These are phyloP conservation scores for Pseudognaphalium luteoalbum DNA, from an alignment of 129 eudicot species.

Conservation along the genomic window DNA sequence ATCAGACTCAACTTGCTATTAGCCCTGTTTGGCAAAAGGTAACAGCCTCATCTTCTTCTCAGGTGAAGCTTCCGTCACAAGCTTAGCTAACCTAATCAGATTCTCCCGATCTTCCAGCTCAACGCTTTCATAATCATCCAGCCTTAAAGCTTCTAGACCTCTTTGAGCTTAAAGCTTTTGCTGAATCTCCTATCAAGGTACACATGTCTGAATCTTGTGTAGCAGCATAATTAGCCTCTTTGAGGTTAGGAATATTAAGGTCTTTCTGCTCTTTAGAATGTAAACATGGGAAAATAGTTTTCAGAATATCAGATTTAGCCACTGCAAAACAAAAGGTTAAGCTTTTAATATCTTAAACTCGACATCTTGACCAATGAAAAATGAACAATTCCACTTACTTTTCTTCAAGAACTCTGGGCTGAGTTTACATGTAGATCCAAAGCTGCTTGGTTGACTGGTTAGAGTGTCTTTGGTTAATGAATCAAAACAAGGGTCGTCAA, in stretches of 20 bases:
- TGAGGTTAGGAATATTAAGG: conserved; percentile 67
- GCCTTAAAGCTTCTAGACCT: conserved; percentile 47
- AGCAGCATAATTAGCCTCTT: conserved; percentile 86
- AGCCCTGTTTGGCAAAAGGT: no score
- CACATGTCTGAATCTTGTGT: conserved; percentile 60
- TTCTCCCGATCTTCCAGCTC: conserved; percentile 49
- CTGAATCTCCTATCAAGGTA: conserved; percentile 95
- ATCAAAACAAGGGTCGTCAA: no score
- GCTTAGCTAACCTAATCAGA: no score
- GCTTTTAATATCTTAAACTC: neutral
- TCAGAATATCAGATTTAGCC: conserved; percentile 62
- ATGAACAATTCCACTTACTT: conserved; percentile 46
- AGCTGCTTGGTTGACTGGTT: conserved; percentile 65
- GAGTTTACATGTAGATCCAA: conserved; percentile 85
- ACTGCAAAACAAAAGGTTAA: conserved; percentile 42
- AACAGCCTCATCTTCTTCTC: no score
- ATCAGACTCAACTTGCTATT: no score
- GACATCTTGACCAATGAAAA: neutral
- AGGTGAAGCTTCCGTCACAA: no score
- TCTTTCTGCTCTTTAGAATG: conserved; percentile 67
- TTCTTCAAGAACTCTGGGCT: conserved; percentile 62
- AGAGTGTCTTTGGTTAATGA: no score
- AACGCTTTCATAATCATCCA: conserved; percentile 49
- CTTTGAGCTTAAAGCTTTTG: conserved; percentile 71
- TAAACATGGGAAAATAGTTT: conserved; percentile 62